Conservation (phyloP, 805 yeast species). For the Zygosaccharomyces lentus region DNA sequence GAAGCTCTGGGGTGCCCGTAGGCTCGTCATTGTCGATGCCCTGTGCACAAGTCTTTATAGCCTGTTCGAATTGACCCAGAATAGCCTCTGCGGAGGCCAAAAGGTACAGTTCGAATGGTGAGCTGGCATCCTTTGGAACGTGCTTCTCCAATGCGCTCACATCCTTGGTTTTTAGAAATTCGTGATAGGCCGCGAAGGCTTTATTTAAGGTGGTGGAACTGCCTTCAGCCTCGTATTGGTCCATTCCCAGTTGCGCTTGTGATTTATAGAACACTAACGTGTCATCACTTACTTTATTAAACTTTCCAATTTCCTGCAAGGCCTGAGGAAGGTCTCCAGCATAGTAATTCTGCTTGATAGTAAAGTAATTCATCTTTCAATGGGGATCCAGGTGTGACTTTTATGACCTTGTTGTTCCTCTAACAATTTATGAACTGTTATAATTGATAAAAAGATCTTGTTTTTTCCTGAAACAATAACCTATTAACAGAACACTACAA, state of each 20-base stretch:
- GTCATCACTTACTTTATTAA: constrained; percentile 34
- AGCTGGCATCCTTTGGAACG: constrained; percentile 14
- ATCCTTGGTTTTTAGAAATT: constrained; percentile 22
- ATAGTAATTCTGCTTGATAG: constrained; percentile 55
- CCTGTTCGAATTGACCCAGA: constrained; percentile 29
- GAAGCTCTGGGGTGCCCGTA: constrained; percentile 37
- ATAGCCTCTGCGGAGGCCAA: constrained; percentile 30
- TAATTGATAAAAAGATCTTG: background rate
- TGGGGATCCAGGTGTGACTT: background rate
- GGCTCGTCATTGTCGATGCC: constrained; percentile 42
- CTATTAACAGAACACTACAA: background rate
- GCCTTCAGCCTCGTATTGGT: constrained; percentile 21
- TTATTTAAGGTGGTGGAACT: constrained; percentile 28
- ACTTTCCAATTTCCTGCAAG: constrained; percentile 38
- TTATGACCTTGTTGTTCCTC: background rate
- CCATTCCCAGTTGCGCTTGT: constrained; percentile 34
- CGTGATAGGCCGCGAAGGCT: constrained; percentile 29
- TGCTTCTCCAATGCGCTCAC: constrained; percentile 16
- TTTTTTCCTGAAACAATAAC: background rate
- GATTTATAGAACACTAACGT: constrained; percentile 34
- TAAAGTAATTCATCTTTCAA: constrained; percentile 43
- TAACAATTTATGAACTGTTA: background rate
- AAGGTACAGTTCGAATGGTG: constrained; percentile 23
- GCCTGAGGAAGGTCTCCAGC: constrained; percentile 53
- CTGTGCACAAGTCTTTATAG: constrained; percentile 39